Conservation (phyloP, 2,329 filamentous ascomycete species). For the Rhynchosporium agropyri region DNA sequence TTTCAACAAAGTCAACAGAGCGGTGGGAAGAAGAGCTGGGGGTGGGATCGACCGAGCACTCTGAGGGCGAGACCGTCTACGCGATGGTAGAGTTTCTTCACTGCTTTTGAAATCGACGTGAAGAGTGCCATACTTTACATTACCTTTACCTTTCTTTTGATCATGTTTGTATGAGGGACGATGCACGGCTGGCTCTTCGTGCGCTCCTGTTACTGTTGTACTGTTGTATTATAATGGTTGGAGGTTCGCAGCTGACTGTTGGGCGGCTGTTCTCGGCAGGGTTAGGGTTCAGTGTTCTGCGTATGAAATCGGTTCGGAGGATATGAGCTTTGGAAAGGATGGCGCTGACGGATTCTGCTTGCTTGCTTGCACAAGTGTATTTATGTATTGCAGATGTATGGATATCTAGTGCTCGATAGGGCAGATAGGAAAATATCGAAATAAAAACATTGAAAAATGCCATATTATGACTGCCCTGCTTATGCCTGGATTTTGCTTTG, state of each 20-base stretch:
- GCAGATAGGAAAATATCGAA: not conserved
- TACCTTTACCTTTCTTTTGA: constrained; percentile 16
- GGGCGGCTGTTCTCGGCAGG: not conserved
- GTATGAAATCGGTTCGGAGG: not conserved
- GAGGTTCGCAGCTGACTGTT: constrained; percentile 1
- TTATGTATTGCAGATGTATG: constrained; percentile 13
- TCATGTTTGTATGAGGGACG: constrained; percentile 17
- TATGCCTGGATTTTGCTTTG: not conserved
- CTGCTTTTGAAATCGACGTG: not conserved
- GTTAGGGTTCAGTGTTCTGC: too few species aligned
- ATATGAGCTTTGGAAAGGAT: not conserved
- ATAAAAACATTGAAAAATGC: not conserved
- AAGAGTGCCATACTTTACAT: too few species aligned
- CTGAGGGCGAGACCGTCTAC: constrained; percentile 24
- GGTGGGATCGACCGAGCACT: constrained; percentile 31
- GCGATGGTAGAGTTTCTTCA: constrained; percentile 25
- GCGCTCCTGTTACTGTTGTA: constrained; percentile 10
- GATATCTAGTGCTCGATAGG: constrained; percentile 11
- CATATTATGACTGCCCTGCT: not conserved
- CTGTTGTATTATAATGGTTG: constrained; percentile 12
- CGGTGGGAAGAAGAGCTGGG: constrained; percentile 31
- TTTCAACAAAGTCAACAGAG: constrained; percentile 14
- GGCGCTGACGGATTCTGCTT: constrained; percentile 8
- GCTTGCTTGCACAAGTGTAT: not conserved
- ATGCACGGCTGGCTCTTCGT: constrained; percentile 23